Conservation (phyloP, 768 basidiomycete genomes). For the Suillus paluster region DNA sequence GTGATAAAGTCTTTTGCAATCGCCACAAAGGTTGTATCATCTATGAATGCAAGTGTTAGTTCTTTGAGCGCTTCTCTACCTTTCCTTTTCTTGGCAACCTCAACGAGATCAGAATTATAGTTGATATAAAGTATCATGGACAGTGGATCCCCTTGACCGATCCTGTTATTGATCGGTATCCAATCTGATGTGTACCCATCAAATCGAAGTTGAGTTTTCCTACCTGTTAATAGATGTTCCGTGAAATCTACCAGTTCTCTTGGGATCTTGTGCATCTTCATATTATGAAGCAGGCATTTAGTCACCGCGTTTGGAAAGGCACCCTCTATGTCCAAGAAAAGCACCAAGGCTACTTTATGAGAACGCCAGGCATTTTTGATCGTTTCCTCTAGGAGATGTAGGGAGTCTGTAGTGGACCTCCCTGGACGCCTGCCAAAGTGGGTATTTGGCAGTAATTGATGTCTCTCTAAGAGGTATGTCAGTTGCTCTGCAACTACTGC, state of each 20-base stretch:
- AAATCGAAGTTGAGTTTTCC: slow-evolving; percentile 18
- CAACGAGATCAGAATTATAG: slow-evolving; percentile 27
- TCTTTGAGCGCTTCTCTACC: slow-evolving; percentile 13
- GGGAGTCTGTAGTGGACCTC: slow-evolving; percentile 33
- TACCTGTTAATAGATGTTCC: slow-evolving; percentile 11
- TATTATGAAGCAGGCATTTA: slow-evolving; percentile 34
- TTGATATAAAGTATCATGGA: slow-evolving; percentile 32
- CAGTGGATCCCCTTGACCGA: slow-evolving; percentile 36
- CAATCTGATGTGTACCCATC: slow-evolving; percentile 21
- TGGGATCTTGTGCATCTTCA: slow-evolving; percentile 35
- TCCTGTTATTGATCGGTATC: slow-evolving; percentile 16
- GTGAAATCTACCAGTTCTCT: slow-evolving; percentile 11
- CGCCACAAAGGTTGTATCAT: slow-evolving; percentile 32
- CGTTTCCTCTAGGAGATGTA: slow-evolving; percentile 35
- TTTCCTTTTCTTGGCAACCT: slow-evolving; percentile 18
- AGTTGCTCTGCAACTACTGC: slow-evolving; percentile 34
- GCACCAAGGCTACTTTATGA: slow-evolving; percentile 37
- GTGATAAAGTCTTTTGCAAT: slow-evolving; percentile 21
- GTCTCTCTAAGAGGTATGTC: slow-evolving; percentile 29
- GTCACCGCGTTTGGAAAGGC: slow-evolving; percentile 46
- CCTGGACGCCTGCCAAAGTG: slow-evolving; percentile 38
- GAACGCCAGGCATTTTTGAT: slow-evolving; percentile 43
- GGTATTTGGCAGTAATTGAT: slow-evolving; percentile 35
- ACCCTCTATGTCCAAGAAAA: slow-evolving; percentile 47
- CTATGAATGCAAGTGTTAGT: slow-evolving; percentile 29